Conservation (phyloP, 2,329 filamentous ascomycete species). For the Paecilomyces fulvus region DNA sequence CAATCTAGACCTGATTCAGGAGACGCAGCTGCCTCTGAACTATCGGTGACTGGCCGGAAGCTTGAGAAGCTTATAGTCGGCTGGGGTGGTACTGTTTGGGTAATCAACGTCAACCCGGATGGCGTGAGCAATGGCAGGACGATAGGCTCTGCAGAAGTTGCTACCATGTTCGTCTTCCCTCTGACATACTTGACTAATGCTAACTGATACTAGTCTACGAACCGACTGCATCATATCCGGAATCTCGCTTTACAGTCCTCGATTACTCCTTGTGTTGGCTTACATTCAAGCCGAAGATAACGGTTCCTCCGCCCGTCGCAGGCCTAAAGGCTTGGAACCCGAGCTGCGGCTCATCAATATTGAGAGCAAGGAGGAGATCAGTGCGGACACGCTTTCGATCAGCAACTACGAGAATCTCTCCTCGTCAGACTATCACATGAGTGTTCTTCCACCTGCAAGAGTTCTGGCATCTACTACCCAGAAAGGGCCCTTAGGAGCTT, state of each 20-base stretch:
- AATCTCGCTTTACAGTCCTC: conserved; percentile 91
- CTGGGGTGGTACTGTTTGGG: conserved; percentile 95
- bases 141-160: conserved; percentile 76
- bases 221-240: conserved; percentile 98
- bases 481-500: conserved; percentile 65
- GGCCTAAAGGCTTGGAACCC: conserved; percentile 72
- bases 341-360: conserved; percentile 89
- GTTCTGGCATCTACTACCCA: conserved; percentile 57
- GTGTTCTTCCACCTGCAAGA: conserved; percentile 68
- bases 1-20: neutral
- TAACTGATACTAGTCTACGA: conserved; percentile 54
- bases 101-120: conserved; percentile 80
- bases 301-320: conserved; percentile 54
- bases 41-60: conserved; percentile 34
- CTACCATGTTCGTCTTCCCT: conserved; percentile 65
- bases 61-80: conserved; percentile 77
- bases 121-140: conserved; percentile 51
- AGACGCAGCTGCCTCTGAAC: conserved; percentile 16
- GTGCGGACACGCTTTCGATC: conserved; percentile 77
- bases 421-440: conserved; percentile 85
- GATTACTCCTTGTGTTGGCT: conserved; percentile 80
- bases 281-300: conserved; percentile 70
- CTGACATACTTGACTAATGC: conserved; percentile 21
- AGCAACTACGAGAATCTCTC: conserved; percentile 80
- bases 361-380: conserved; percentile 69